Evolutionary conservation across 164 flowering plant genomes (phyloP), one percentile per base, ranked within the genome.

Genomic region (Berberis vulgaris): DNA sequence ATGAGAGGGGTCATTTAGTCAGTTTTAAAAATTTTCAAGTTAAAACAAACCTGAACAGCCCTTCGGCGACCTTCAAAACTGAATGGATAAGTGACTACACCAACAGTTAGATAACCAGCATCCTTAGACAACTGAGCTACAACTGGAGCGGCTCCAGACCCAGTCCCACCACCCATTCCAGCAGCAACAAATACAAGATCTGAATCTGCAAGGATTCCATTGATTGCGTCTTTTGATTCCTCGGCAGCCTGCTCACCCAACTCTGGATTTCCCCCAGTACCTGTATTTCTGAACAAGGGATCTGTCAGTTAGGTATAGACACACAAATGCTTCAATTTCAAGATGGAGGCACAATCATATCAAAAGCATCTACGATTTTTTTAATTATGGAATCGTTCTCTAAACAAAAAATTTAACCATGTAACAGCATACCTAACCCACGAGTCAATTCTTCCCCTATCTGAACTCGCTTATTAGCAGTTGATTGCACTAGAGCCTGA

Each of bases 101-200:
- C 76, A 8, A 69, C 76, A 9, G 73, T 70, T 63, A 73, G 60
- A 44, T 63, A 58, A 41, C 73, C 73, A 63, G 70, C 67, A 43
- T 66, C 67, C 52, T 73, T 73, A 41, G 76, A 63, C 54, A 73
- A 65, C 13, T 65, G 57, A 53, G 73, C 73, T 11, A 73, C 73
- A 62, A 73, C 76, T 0, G 73, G 73, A 55, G 73, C 76, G 10
- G 73, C 76, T 45, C 76, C 76, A 58, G 76, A 69, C 38, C 76
- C 76, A 43, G 76, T 73, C 43, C 76, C 71, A 26, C 73, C 73
- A 8, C 76, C 76, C 73, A 73, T 73, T 54, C 73, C 73, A 60
- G 73, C 73, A 12, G 76, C 72, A 57, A 73, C 65, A 61, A 73
- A 73, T 43, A 73, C 76, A 55, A 65, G 72, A 52, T 73, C 72